phyloP scores from a whole-genome alignment of 495 filamentous ascomycete species.

The Hypoxylon rickii region DNA sequence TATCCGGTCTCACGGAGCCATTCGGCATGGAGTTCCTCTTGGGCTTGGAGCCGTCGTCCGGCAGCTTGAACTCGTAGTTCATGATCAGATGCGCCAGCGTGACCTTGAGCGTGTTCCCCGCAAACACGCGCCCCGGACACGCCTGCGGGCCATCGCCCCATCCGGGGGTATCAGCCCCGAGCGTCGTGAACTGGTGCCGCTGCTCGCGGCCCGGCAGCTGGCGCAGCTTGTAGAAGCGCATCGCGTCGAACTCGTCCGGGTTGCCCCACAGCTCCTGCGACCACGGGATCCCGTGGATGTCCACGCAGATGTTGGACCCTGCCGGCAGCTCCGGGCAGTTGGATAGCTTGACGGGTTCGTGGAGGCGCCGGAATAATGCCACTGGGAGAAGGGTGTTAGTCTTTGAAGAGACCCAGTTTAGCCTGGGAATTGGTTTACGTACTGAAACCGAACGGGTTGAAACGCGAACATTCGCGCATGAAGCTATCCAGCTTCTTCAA shows the following conservation, averaged over 20 bases:
- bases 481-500: constrained; percentile 47
- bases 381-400: neutral
- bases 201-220: constrained; percentile 37
- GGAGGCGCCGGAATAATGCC: constrained; percentile 1
- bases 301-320: constrained; percentile 2
- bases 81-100: constrained; percentile 41
- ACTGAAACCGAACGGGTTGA: constrained; percentile 35
- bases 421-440: constrained; percentile 24
- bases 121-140: constrained; percentile 48
- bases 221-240: constrained; percentile 31
- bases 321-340: constrained; percentile 9
- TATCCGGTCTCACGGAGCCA: too few relatives aligned
- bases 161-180: constrained; percentile 32
- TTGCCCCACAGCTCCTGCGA: constrained; percentile 12
- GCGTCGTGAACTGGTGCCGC: constrained; percentile 35
- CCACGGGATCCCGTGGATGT: neutral
- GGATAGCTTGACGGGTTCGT: constrained; percentile 12
- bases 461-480: constrained; percentile 38
- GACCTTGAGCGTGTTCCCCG: constrained; percentile 44
- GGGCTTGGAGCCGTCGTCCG: constrained; percentile 3
- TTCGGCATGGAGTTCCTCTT: neutral
- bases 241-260: constrained; percentile 14
- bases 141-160: constrained; percentile 40
- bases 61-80: constrained; percentile 46
- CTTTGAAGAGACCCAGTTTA: constrained; percentile 18